phyloP scores from a whole-genome alignment of 2,329 filamentous ascomycete genomes.

The Neofusicoccum parvum region DNA sequence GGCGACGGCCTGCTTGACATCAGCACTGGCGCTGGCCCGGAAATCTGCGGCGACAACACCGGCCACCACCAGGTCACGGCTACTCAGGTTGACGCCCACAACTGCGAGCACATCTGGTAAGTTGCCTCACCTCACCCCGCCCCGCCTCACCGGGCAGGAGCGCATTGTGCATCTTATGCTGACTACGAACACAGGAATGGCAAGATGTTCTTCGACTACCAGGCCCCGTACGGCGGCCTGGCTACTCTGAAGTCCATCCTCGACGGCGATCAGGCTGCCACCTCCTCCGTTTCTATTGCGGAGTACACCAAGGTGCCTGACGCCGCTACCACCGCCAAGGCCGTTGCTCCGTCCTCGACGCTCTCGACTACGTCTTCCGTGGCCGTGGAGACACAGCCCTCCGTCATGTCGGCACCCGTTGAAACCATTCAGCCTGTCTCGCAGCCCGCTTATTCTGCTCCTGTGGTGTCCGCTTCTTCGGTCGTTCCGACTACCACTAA shows the following conservation, averaged over 20 bases:
- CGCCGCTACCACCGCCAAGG: neutral
- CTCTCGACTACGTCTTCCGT: no score
- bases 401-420: no score
- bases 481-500: neutral
- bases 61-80: conserved; percentile 12
- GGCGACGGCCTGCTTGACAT: conserved; percentile 14
- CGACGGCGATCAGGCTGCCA: neutral
- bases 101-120: conserved; percentile 16
- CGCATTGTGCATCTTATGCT: neutral
- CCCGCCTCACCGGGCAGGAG: neutral
- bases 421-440: no score
- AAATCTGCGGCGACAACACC: conserved; percentile 9
- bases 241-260: neutral
- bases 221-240: neutral
- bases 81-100: conserved; percentile 2
- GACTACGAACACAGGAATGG: neutral
- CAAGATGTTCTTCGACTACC: conserved; percentile 12
- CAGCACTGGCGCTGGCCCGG: conserved; percentile 12
- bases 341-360: neutral
- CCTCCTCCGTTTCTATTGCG: no score
- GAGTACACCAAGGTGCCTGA: no score
- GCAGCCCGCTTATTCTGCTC: neutral
- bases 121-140: neutral
- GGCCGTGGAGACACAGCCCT: no score
- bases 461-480: neutral